Evolutionary conservation across 805 yeast species (phyloP), one percentile per base, ranked within the genome.

Genomic region (Ogataea angusta): DNA sequence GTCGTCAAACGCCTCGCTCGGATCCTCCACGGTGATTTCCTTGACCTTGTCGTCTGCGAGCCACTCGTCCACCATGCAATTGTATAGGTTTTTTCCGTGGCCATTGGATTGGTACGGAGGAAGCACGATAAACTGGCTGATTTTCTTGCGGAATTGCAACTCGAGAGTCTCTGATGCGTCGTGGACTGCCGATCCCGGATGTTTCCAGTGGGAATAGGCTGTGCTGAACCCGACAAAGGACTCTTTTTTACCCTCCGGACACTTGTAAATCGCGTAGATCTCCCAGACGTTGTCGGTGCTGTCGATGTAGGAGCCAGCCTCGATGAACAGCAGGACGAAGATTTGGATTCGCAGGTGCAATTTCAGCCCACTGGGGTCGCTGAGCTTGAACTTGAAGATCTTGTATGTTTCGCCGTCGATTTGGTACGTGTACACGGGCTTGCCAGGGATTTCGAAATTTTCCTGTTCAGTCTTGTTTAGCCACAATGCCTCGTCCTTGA

Each of bases 21-120:
- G 98, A 59, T 93, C 99, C 59, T 93, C 98, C 4, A 93, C 88
- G 0, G 91, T 87, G 28, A 93, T 73, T 52, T 90, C 95, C 24
- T 66, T 63, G 17, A 89, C 77, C 2, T 55, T 45, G 0, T 59
- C 54, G 48, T 85, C 84, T 0, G 54, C 48, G 3, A 69, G 51
- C 85, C 95, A 88, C 32, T 59, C 47, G 2, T 70, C 66, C 40
- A 75, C 70, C 6, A 93, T 62, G 0, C 71, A 45, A 9, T 69
- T 63, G 59, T 91, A 91, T 21, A 91, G 62, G 13, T 63, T 59
- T 4, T 78, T 73, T 2, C 99, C 99, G 38, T 87, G 78, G 0
- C 81, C 77, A 34, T 72, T 66, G 5, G 80, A 76, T 60, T 91
- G 98, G 61, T 76, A 82, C 7, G 87, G 87, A 10, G 99, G 98